These are phyloP conservation scores for Medicago ruthenica DNA, from an alignment of 306 rosid genomes.

Conservation along the genomic window DNA sequence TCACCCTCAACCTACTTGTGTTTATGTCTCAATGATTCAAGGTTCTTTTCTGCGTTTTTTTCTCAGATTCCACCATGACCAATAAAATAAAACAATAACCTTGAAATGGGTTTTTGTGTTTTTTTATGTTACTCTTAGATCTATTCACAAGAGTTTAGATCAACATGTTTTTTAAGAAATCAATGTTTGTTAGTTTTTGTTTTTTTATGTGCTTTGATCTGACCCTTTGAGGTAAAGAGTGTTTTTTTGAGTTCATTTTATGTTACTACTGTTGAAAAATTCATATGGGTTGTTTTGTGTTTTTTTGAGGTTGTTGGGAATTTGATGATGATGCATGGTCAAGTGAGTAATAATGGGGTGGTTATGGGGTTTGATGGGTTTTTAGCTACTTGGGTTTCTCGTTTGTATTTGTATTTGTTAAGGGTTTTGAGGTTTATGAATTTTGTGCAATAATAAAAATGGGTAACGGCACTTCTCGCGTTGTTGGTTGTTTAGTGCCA, in stretches of 20 bases:
- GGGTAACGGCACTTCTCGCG: slow-evolving; percentile 80
- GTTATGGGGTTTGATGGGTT: slow-evolving; percentile 46
- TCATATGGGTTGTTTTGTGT: slow-evolving; percentile 40
- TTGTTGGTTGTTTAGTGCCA: slow-evolving; percentile 73
- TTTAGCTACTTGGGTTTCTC: slow-evolving; percentile 26
- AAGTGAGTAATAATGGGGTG: slow-evolving; percentile 36
- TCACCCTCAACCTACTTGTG: background rate
- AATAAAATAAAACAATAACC: too few relatives aligned
- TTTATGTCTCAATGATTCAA: slow-evolving; percentile 5
- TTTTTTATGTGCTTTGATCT: slow-evolving; percentile 25
- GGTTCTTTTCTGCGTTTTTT: slow-evolving; percentile 11
- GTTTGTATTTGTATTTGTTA: slow-evolving; percentile 41
- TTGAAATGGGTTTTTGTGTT: background rate
- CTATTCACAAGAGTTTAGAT: slow-evolving; percentile 48
- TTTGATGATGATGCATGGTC: slow-evolving; percentile 52
- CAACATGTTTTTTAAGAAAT: slow-evolving; percentile 30
- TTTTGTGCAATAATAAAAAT: slow-evolving; percentile 49
- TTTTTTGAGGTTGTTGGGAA: slow-evolving; percentile 25
- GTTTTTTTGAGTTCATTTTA: slow-evolving; percentile 35
- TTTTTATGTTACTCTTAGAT: slow-evolving; percentile 17
- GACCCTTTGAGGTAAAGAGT: slow-evolving; percentile 29
- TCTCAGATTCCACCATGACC: slow-evolving; percentile 7
- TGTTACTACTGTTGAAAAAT: slow-evolving; percentile 16
- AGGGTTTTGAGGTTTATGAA: slow-evolving; percentile 42
- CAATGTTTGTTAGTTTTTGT: too few relatives aligned